A percentile compares a stretch with the other conserved stretches of the same genome.
Evolutionary conservation across 2,329 filamentous ascomycete species (phyloP).

Genomic region (Grosmannia clavigera): DNA sequence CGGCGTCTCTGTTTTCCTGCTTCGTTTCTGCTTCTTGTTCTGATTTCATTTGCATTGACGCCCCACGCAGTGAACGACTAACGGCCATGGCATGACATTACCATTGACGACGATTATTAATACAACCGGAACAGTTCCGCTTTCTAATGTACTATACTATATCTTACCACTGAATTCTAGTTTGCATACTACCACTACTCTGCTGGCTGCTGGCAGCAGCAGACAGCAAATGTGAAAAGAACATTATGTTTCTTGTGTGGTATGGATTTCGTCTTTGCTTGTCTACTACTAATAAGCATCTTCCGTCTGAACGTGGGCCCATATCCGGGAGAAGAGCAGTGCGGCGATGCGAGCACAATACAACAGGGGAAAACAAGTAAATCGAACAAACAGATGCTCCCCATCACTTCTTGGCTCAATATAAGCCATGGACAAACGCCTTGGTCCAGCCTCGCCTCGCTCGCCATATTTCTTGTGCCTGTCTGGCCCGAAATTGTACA

Average conservation of each 20-base stretch:
- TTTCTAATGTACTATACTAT: not conserved
- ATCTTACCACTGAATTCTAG: not conserved
- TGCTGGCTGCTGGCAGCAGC: not conserved
- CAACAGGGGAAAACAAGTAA: not conserved
- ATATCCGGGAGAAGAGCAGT: not conserved
- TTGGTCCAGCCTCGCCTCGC: not conserved
- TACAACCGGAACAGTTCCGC: not conserved
- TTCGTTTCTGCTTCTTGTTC: not conserved
- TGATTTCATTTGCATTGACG: not conserved
- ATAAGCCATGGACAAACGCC: not conserved
- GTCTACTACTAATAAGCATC: not conserved
- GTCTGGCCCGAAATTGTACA: conserved; percentile 6
- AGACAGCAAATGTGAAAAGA: not conserved
- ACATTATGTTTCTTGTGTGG: not conserved
- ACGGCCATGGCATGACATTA: not conserved
- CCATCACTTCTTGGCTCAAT: not conserved
- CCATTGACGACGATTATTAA: not conserved
- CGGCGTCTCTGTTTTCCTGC: not conserved
- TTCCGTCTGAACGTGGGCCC: not conserved
- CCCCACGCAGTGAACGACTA: not conserved
- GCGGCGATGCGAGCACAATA: not conserved
- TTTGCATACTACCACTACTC: not conserved
- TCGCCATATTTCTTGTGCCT: conserved; percentile 1
- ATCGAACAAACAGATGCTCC: not conserved
- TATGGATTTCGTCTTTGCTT: not conserved